A percentile compares a stretch with the other conserved stretches of the same genome.
These are phyloP conservation scores for Umbelopsis vinacea DNA, from an alignment of 192 early-diverging fungal species.

Conservation along the genomic window DNA sequence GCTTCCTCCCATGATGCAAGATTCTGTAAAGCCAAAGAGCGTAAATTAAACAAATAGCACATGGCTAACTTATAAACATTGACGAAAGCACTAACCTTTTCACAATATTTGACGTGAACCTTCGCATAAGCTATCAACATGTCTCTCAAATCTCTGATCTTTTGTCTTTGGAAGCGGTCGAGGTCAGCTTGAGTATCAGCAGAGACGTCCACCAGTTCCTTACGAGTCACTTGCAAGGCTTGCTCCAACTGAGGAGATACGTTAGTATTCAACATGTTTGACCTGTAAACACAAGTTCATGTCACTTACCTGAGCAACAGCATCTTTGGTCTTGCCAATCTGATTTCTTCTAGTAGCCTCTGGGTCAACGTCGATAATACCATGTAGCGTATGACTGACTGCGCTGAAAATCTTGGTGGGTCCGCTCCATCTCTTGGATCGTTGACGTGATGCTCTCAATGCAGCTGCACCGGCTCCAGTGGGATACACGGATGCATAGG, in stretches of 20 bases:
- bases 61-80: background rate
- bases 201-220: conserved; percentile 79
- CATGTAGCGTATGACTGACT: conserved; percentile 77
- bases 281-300: background rate
- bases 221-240: conserved; percentile 70
- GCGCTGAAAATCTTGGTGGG: conserved; percentile 59
- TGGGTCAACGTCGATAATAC: conserved; percentile 95
- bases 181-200: conserved; percentile 85
- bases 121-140: conserved; percentile 78
- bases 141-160: conserved; percentile 83
- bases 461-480: conserved; percentile 23
- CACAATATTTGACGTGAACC: conserved; percentile 72
- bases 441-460: conserved; percentile 31
- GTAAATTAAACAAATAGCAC: background rate
- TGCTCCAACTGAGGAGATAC: conserved; percentile 64
- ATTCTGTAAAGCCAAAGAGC: background rate
- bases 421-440: conserved; percentile 43
- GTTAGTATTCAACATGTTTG: background rate
- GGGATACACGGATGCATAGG: conserved; percentile 20
- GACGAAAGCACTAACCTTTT: conserved; percentile 53
- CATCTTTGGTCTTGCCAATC: conserved; percentile 86
- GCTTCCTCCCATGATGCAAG: conserved; percentile 50
- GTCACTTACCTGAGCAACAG: conserved; percentile 60
- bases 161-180: conserved; percentile 94
- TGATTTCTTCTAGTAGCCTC: conserved; percentile 85